Evolutionary conservation across 2,329 filamentous ascomycete species (phyloP), one percentile per base, ranked within the genome.

Genomic region (Epichloe sibirici): DNA sequence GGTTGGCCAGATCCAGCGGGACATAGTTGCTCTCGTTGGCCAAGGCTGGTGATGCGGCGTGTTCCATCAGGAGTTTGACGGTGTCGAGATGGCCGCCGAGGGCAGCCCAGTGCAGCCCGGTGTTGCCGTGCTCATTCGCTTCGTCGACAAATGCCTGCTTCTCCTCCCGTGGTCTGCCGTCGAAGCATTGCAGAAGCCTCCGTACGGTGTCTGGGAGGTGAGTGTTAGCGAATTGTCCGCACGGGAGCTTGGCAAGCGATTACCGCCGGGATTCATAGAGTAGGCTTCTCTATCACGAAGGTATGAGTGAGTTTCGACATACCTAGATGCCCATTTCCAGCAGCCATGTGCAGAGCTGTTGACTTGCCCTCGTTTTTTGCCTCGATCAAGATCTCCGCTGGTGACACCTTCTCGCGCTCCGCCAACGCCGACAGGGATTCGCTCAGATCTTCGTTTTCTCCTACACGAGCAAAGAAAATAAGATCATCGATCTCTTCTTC

Each of bases 401-500:
- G 66, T 0, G 79, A 68, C 48, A 74, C 75, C 53, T 72, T 75
- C 65, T 89, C 81, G 53, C 83, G 77, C 58, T 77, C 70, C 34
- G 81, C 75, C 21, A 94, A 69, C 28, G 74, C 72, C 12, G 76
- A 69, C 49, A 94, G 74, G 8, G 72, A 65, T 37, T 73, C 69
- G 1, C 77, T 72, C 47, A 97, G 74, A 28, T 91, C 86, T 17
- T 75, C 71, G 53, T 82, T 73, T 57, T 96, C 90, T 57, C 89
- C 89, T 0, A 79, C 77, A 39, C 91, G 87, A 2, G 90, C 80
- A 59, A 88, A 82, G 72, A 95, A 96, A 59, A 97, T 80, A 58
- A 97, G 78, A 69, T 97, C 91, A 66, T 96, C 90, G 62, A 94
- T 85, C 67, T 90, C 81, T 51, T 95, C 90, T 65, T 86, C 83